A percentile compares a stretch with the other conserved stretches of the same genome.
Evolutionary conservation across 768 basidiomycete species (phyloP).

Genomic region (Naganishia kalamii): DNA sequence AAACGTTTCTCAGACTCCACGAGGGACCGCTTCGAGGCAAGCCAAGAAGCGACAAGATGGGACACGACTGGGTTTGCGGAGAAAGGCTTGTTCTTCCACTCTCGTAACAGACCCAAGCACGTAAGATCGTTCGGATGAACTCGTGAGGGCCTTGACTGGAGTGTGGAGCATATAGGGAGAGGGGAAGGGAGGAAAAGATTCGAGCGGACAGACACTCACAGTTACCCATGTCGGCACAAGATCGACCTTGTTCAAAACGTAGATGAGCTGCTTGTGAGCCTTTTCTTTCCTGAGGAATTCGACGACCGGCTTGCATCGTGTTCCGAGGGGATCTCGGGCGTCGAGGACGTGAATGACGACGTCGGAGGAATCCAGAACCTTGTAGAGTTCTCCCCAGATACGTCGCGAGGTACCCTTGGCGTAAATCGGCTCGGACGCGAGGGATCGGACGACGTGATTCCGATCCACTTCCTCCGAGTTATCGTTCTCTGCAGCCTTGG

Average conservation of each 20-base stretch:
- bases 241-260: slow-evolving; percentile 97
- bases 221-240: slow-evolving; percentile 98
- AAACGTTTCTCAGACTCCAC: slow-evolving; percentile 37
- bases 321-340: slow-evolving; percentile 90
- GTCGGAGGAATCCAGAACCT: slow-evolving; percentile 97
- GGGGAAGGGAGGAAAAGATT: slow-evolving; percentile 12
- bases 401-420: slow-evolving; percentile 90
- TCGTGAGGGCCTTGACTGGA: slow-evolving; percentile 50
- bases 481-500: background rate
- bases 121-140: slow-evolving; percentile 27
- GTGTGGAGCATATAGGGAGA: slow-evolving; percentile 41
- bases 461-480: background rate
- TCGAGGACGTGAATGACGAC: slow-evolving; percentile 92
- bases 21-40: slow-evolving; percentile 40
- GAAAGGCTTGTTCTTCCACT: slow-evolving; percentile 52
- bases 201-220: slow-evolving; percentile 53
- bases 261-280: slow-evolving; percentile 91
- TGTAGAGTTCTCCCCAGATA: slow-evolving; percentile 97
- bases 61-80: slow-evolving; percentile 31
- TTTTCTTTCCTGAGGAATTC: slow-evolving; percentile 94
- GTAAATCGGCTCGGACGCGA: slow-evolving; percentile 78
- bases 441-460: slow-evolving; percentile 37
- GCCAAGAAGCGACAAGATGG: slow-evolving; percentile 41
- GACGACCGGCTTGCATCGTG: slow-evolving; percentile 86
- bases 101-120: slow-evolving; percentile 51